These are phyloP conservation scores for Adiantum capillusveneris DNA, from an alignment of 75 land plant species.

Conservation along the genomic window DNA sequence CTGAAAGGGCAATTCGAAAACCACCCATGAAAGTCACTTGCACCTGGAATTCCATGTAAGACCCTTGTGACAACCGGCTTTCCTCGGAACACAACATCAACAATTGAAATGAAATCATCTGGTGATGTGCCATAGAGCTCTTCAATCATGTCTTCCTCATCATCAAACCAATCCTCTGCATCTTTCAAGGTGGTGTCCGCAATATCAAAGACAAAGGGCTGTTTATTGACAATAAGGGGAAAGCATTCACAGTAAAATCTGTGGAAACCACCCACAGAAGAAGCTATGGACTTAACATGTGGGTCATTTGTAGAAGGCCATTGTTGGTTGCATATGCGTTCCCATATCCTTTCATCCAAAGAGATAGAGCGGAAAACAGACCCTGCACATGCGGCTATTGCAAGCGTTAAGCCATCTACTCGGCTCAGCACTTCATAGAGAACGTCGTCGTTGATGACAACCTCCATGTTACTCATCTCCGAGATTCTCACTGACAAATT, in stretches of 20 bases:
- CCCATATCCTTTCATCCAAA: slow-evolving; percentile 16
- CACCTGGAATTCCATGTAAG: slow-evolving; percentile 26
- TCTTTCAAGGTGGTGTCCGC: neutral
- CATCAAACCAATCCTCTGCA: neutral
- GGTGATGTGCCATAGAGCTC: neutral
- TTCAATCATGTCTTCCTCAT: neutral
- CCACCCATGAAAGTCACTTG: slow-evolving; percentile 25
- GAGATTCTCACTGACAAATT: too few species aligned
- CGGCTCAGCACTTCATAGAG: slow-evolving; percentile 20
- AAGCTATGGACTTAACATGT: neutral
- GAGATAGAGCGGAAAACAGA: slow-evolving; percentile 2
- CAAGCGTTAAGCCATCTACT: slow-evolving; percentile 26
- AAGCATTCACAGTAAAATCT: slow-evolving; percentile 20
- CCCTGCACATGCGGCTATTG: slow-evolving; percentile 20
- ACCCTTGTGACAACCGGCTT: slow-evolving; percentile 17
- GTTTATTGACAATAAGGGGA: slow-evolving; percentile 10
- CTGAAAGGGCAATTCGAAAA: slow-evolving; percentile 42
- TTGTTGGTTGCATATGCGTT: slow-evolving; percentile 6
- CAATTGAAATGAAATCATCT: slow-evolving; percentile 25
- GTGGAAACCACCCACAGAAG: slow-evolving; percentile 20
- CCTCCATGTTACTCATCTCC: too few species aligned
- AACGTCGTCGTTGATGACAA: slow-evolving; percentile 12
- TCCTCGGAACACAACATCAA: slow-evolving; percentile 36
- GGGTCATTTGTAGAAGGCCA: slow-evolving; percentile 20
- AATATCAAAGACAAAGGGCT: neutral